Conservation (phyloP, 177 flowering plant genomes). For the Telopea speciosissima region DNA sequence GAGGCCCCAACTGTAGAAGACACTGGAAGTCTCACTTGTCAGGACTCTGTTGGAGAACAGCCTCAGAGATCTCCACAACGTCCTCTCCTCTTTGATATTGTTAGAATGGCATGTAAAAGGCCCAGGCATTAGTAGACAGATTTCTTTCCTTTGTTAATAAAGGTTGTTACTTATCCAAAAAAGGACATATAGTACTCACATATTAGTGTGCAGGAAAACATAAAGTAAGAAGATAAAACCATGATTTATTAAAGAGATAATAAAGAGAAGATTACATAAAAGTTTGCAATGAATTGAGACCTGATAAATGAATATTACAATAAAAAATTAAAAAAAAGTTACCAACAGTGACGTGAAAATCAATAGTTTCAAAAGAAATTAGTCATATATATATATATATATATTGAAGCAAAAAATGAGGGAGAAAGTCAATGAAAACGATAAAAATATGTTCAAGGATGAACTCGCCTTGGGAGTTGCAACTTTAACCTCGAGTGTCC, state of each 20-base stretch:
- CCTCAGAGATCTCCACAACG: no score
- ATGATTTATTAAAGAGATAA: background rate
- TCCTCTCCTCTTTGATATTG: no score
- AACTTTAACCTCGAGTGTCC: constrained; percentile 21
- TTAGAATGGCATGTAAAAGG: no score
- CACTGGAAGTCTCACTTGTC: no score
- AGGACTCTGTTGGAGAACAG: no score
- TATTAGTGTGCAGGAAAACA: background rate
- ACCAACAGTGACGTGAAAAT: background rate
- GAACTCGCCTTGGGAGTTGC: constrained; percentile 23
- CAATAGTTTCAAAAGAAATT: background rate
- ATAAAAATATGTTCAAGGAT: background rate
- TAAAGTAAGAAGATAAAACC: background rate
- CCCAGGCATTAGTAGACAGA: no score
- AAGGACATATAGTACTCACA: no score
- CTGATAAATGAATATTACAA: background rate
- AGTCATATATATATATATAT: no score
- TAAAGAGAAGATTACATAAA: background rate
- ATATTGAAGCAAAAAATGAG: background rate
- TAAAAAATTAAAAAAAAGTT: no score
- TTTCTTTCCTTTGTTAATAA: no score
- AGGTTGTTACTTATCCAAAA: no score
- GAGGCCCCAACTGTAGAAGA: no score
- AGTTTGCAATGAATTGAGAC: background rate
- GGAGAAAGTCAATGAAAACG: background rate